phyloP scores from a whole-genome alignment of 2,329 filamentous ascomycete species.

The Xylaria sp. region DNA sequence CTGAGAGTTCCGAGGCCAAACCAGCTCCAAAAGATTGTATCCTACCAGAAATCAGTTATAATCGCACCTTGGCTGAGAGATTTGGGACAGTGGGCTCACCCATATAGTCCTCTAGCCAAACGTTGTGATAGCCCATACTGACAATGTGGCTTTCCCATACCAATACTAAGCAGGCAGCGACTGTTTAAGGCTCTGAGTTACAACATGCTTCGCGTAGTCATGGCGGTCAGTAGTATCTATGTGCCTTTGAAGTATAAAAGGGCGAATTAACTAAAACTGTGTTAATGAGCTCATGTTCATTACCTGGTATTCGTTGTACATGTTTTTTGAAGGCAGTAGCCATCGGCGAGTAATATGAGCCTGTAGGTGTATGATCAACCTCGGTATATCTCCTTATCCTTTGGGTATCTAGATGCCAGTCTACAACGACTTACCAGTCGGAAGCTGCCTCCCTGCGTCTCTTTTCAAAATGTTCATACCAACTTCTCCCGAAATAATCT shows the following conservation, averaged over 20 bases:
- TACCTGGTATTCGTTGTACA: slow-evolving; percentile 32
- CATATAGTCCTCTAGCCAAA: slow-evolving; percentile 32
- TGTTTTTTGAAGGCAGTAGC: slow-evolving; percentile 31
- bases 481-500: slow-evolving; percentile 39
- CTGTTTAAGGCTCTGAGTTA: slow-evolving; percentile 22
- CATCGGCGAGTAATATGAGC: slow-evolving; percentile 32
- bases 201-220: slow-evolving; percentile 32
- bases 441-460: slow-evolving; percentile 30
- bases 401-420: neutral
- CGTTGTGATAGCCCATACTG: slow-evolving; percentile 25
- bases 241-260: no score
- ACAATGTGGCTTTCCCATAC: slow-evolving; percentile 20
- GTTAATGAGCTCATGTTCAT: neutral
- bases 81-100: no score
- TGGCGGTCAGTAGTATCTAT: slow-evolving; percentile 22
- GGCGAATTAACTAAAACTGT: no score
- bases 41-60: neutral
- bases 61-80: neutral
- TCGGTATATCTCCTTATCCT: neutral
- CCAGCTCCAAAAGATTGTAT: no score
- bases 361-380: slow-evolving; percentile 14
- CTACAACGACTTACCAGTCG: slow-evolving; percentile 16
- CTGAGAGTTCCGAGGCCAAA: no score
- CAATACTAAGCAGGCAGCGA: slow-evolving; percentile 35
- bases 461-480: slow-evolving; percentile 38